Evolutionary conservation across 2,329 filamentous ascomycete species (phyloP), one percentile per base, ranked within the genome.

Genomic region (Penicillium sp.): DNA sequence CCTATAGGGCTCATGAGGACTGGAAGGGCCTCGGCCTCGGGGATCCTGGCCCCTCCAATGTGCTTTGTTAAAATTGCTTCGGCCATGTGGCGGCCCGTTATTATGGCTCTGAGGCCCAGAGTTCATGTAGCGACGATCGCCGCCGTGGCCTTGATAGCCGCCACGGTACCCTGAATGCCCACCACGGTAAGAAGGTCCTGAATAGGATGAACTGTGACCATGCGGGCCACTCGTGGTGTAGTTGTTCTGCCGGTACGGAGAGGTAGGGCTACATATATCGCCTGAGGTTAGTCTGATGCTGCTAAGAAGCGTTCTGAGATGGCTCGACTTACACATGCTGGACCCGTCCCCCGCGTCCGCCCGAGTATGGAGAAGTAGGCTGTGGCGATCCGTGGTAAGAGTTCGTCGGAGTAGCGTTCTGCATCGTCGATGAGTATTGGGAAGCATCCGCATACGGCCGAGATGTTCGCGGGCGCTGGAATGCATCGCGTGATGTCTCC

Each of bases 381-480:
- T 76, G 77, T 15, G 83, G 80, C 17, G 82, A 84, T 40, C 76
- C 77, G 57, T 81, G 79, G 57, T 77, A 75, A n/a, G 75, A 76
- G 44, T 74, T 76, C 44, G 70, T 76, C 19, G 79, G 75, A 19
- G 75, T 74, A 55, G 72, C 71, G 58, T 80, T 79, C 46, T 79
- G 76, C n/a, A n/a, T n/a, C n/a, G n/a, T n/a, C n/a, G n/a, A n/a
- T n/a, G n/a, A n/a, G n/a, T n/a, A n/a, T n/a, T n/a, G n/a, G n/a
- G n/a, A n/a, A 34, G 82, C 78, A 40, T 78, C 75, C 22, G 75
- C 75, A 58, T 78, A 80, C 48, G 76, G 74, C 34, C 70, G 66
- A 41, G 70, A 63, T 22, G 69, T 66, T 32, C 73, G 65, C 40
- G 56, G 63, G 49, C 62, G 63, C n/a, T n/a, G n/a, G n/a, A n/a